phyloP scores from a whole-genome alignment of 2,329 filamentous ascomycete species.

The Thielaviopsis euricoi region DNA sequence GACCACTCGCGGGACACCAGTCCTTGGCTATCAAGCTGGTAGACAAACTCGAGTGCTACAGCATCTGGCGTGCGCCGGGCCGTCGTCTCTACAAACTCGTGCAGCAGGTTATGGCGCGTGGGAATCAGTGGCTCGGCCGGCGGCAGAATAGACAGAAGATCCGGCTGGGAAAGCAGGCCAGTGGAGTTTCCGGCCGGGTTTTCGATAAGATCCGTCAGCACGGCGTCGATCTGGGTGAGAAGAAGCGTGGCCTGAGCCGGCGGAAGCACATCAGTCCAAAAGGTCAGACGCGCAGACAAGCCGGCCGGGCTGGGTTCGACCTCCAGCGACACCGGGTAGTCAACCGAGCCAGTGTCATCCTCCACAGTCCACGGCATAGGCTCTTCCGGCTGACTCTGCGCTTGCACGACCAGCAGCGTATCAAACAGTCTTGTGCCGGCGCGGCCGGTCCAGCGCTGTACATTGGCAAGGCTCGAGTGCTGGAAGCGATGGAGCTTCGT shows the following conservation, averaged over 20 bases:
- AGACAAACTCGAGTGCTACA: constrained; percentile 60
- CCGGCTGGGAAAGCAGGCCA: constrained; percentile 20
- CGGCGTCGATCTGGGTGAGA: constrained; percentile 53
- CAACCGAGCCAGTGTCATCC: constrained; percentile 51
- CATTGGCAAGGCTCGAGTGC: constrained; percentile 50
- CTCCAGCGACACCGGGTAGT: constrained; percentile 72
- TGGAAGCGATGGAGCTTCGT: constrained; percentile 50
- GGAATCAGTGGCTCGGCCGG: constrained; percentile 40
- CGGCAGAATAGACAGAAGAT: constrained; percentile 49
- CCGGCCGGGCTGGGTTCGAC: constrained; percentile 37
- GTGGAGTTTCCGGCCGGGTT: constrained; percentile 26
- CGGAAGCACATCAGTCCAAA: constrained; percentile 48
- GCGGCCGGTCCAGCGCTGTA: constrained; percentile 56
- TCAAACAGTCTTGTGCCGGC: constrained; percentile 58
- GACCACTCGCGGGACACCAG: constrained; percentile 39
- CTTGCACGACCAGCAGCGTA: constrained; percentile 73
- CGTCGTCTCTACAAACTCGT: constrained; percentile 60
- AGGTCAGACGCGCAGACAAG: constrained; percentile 50
- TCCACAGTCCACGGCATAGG: constrained; percentile 39
- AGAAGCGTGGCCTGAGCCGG: constrained; percentile 48
- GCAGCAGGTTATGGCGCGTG: constrained; percentile 44
- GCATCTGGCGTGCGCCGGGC: constrained; percentile 39
- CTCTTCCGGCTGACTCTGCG: constrained; percentile 21
- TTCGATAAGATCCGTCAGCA: constrained; percentile 42
- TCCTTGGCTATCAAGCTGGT: constrained; percentile 26